Evolutionary conservation across 805 yeast species (phyloP), one percentile per base, ranked within the genome.

Genomic region (Priceomyces medius): DNA sequence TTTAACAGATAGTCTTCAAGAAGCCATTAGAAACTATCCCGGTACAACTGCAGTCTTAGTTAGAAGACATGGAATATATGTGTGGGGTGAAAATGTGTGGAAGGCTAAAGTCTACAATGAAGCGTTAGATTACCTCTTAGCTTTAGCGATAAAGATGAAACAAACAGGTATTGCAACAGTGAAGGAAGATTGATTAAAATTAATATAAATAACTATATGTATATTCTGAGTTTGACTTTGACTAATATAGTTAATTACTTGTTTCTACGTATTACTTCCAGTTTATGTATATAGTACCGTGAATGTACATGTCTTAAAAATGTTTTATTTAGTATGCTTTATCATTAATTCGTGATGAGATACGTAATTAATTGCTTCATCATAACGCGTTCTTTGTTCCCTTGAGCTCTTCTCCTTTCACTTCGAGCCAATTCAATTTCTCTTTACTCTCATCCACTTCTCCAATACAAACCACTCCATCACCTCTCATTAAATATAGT

Each of bases 71-170:
- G 98, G 98, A 0, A 83, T 91, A 34, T 91, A 83, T 58, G 96
- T 89, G n/a, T 91, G 97, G 97, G 97, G 97, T 18, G 88, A 84
- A 52, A 80, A 76, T 19, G 86, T 88, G 9, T 85, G 95, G 86
- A 88, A 90, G 64, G 97, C 97, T 37, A 91, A 91, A 64, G 77
- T 91, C 10, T 85, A 85, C 60, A 89, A 89, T 58, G 98, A 91
- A 63, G 95, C 97, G 13, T 80, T 91, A 45, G 97, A 91, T 56
- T 91, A 90, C 58, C 65, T 91, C 47, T 69, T 91, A 54, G 96
- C 87, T 48, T 63, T 90, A 49, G 96, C 93, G 1, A 77, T 90
- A 27, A 85, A 85, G 57, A 86, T 89, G 96, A 77, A 79, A 49
- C 78, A 76, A 51, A 60, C 79, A 41, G 89, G 88, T 1, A 74